Conservation (phyloP, 768 basidiomycete genomes). For the Tricholoma terreum region DNA sequence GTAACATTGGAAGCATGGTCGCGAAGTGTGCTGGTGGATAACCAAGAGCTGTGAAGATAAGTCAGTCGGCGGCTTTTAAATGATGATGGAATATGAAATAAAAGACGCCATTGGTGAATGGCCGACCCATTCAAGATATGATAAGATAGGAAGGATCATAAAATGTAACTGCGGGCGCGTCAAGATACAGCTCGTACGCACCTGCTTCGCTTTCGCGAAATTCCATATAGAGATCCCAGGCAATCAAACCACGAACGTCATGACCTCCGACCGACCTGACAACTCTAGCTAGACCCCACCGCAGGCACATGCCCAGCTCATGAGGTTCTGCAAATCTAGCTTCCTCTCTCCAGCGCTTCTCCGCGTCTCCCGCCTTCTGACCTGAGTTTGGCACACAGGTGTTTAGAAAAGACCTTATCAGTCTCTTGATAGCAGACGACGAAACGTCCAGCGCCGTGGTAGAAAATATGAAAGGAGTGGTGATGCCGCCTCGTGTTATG, state of each 20-base stretch:
- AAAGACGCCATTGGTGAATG: conserved; percentile 2
- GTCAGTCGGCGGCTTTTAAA: conserved; percentile 4
- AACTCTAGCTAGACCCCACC: conserved; percentile 87
- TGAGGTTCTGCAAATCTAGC: conserved; percentile 81
- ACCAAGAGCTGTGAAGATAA: conserved; percentile 41
- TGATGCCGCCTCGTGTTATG: conserved; percentile 69
- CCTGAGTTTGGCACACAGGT: conserved; percentile 42
- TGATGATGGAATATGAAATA: not conserved
- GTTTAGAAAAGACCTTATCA: conserved; percentile 79
- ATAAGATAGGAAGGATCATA: conserved; percentile 6
- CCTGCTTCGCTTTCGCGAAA: conserved; percentile 85
- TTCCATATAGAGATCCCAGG: conserved; percentile 79
- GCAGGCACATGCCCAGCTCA: conserved; percentile 86
- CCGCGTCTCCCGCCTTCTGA: conserved; percentile 38
- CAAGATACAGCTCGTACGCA: conserved; percentile 33
- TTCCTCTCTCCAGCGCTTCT: conserved; percentile 71
- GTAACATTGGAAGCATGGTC: conserved; percentile 56
- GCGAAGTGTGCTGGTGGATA: conserved; percentile 76
- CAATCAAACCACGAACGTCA: conserved; percentile 78
- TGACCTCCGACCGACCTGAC: conserved; percentile 66
- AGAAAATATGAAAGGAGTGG: conserved; percentile 91
- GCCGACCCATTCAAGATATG: conserved; percentile 6
- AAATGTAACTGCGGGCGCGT: not conserved
- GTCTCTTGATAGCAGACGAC: conserved; percentile 64
- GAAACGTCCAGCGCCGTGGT: conserved; percentile 84